Base-by-base conservation (phyloP, 805 yeast genomes). In the Candida verbasci region DNA sequence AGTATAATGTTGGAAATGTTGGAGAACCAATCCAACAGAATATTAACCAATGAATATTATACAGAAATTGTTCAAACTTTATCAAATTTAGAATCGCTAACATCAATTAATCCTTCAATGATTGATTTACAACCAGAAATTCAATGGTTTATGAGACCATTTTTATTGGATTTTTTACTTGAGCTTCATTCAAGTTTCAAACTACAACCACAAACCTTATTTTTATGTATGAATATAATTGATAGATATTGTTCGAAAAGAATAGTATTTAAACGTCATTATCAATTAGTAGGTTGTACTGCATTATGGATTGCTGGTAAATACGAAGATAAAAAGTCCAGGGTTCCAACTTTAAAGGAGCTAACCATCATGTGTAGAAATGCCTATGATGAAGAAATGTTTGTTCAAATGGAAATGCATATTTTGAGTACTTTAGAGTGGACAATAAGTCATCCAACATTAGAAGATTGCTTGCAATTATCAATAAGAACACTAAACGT, bases 351-450 rank as follows among this genome's bases (percentile, higher is more conserved):
- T 3, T 58, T 76, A 34, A 61, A 68, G 33, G 82, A 76, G 47
- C 57, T 76, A 43, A 59, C 73, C 9, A 55, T 69, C 38, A 74
- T 76, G 80, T 76, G 80, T 45, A 65, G 80, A 31, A 71, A 69
- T 47, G 79, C 78, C 12, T 76, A 75, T 47, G 81, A 76, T 40
- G 74, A 68, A 43, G 73, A 68, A 41, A 70, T 70, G 74, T 67
- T 68, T 41, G 55, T 66, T 20, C 73, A 68, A 48, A 68, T 68
- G 73, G 94, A 84, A 58, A 65, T 76, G 48, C 91, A 84, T 52
- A 78, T 82, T 39, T 66, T 81, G 53, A 69, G 73, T 44, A 84
- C 84, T 4, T 71, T 88, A 50, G 72, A 66, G 39, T 68, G 74
- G 74, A 55, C 54, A 35, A 50, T 67, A 33, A 67, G 72, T 24